These are phyloP conservation scores for Gossypium davidsonii DNA, from an alignment of 441 rosid species.

Conservation along the genomic window DNA sequence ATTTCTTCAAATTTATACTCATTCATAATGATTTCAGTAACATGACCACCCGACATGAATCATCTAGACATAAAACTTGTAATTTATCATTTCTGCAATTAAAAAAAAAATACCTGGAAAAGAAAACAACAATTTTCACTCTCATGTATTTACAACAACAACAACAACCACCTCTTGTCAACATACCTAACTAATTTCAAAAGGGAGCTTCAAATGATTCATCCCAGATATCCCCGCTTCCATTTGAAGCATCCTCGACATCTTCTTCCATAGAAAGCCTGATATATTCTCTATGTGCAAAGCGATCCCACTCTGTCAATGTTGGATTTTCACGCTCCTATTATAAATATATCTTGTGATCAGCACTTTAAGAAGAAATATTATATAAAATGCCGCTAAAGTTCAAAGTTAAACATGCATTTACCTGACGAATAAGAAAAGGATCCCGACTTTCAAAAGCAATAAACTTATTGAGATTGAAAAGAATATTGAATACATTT, in stretches of 20 bases:
- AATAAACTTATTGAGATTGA: slow-evolving; percentile 59
- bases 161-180: not conserved
- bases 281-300: slow-evolving; percentile 56
- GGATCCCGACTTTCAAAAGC: slow-evolving; percentile 64
- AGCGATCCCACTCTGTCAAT: slow-evolving; percentile 59
- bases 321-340: slow-evolving; percentile 54
- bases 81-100: not conserved
- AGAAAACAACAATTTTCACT: not conserved
- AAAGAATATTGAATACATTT: slow-evolving; percentile 57
- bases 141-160: not conserved
- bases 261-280: slow-evolving; percentile 66
- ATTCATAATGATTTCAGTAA: not conserved
- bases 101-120: not conserved
- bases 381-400: not conserved
- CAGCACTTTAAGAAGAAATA: slow-evolving; percentile 16
- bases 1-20: not conserved
- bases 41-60: not conserved
- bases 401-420: not conserved
- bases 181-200: slow-evolving; percentile 29
- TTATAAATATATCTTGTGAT: not conserved
- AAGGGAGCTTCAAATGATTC: slow-evolving; percentile 65
- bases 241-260: slow-evolving; percentile 59
- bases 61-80: not conserved
- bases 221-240: slow-evolving; percentile 70
- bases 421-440: slow-evolving; percentile 51